Evolutionary conservation across 176 grass and related monocot genomes (phyloP).

Genomic region (Zea luxurians): DNA sequence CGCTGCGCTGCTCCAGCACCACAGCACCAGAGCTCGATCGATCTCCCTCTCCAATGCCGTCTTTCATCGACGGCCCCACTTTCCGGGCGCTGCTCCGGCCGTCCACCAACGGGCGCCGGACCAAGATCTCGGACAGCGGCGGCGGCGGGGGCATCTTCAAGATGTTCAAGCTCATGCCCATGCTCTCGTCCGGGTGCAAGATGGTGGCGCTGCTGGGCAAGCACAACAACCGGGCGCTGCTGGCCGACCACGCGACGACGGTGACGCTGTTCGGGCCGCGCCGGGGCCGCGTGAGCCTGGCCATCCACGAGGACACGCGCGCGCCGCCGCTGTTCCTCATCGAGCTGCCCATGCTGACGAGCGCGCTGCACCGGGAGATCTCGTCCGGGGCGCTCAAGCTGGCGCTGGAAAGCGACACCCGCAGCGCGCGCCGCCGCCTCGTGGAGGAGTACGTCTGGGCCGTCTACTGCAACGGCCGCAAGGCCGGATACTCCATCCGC

Average conservation of each 20-base stretch:
- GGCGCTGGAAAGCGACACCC: slow-evolving; percentile 91
- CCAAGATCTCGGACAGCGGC: slow-evolving; percentile 38
- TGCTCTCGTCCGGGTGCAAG: slow-evolving; percentile 95
- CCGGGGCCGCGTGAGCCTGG: slow-evolving; percentile 67
- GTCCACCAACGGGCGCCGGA: slow-evolving; percentile 54
- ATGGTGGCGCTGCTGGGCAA: slow-evolving; percentile 78
- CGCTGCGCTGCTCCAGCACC: slow-evolving; percentile 8
- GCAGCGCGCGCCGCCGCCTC: slow-evolving; percentile 64
- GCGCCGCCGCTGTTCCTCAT: slow-evolving; percentile 78
- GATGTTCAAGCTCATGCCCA: slow-evolving; percentile 94
- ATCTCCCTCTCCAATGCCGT: slow-evolving; percentile 54
- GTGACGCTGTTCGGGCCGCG: slow-evolving; percentile 83
- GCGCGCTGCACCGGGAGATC: slow-evolving; percentile 85
- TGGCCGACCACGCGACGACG: slow-evolving; percentile 74
- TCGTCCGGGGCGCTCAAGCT: slow-evolving; percentile 73
- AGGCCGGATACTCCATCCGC: slow-evolving; percentile 86
- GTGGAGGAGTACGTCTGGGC: slow-evolving; percentile 97
- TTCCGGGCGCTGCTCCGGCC: slow-evolving; percentile 66
- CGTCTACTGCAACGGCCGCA: slow-evolving; percentile 91
- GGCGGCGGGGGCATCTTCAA: slow-evolving; percentile 56
- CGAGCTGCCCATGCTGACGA: slow-evolving; percentile 79
- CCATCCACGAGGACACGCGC: slow-evolving; percentile 92
- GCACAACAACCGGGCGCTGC: slow-evolving; percentile 58
- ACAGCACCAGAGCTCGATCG: neutral
- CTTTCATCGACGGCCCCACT: slow-evolving; percentile 60